Percentiles rank a stretch among this genome's conserved stretches.
Evolutionary conservation across 2,329 filamentous ascomycete species (phyloP).

Genomic region (Xylariales sp.): DNA sequence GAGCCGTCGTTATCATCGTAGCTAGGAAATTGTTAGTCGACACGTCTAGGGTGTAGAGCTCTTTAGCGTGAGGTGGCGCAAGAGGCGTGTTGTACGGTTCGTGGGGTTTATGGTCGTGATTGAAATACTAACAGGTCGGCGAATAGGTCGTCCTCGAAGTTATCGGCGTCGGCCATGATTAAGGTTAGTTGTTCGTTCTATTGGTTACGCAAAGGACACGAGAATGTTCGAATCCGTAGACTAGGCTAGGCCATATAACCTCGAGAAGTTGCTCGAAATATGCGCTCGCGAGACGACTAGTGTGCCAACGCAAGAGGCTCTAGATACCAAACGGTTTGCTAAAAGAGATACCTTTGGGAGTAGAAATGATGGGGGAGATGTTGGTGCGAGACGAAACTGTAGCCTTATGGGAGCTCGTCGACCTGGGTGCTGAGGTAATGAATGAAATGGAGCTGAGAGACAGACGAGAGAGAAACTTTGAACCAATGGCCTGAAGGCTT

Average conservation of each 20-base stretch:
- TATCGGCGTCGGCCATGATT: conserved; percentile 82
- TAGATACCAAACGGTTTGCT: not conserved
- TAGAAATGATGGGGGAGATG: conserved; percentile 25
- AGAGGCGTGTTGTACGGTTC: not conserved
- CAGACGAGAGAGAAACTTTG: conserved; percentile 30
- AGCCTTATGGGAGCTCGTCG: conserved; percentile 32
- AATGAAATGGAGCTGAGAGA: conserved; percentile 24
- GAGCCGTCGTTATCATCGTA: conserved; percentile 75
- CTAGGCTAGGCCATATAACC: not conserved
- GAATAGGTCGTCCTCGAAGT: conserved; percentile 93
- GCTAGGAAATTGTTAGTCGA: conserved; percentile 52
- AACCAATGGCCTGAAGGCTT: conserved; percentile 42
- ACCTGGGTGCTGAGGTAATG: conserved; percentile 39
- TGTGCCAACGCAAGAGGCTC: not conserved
- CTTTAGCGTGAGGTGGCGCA: not conserved
- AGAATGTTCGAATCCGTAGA: conserved; percentile 2
- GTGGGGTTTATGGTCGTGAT: not conserved
- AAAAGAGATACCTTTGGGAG: not conserved
- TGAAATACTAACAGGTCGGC: conserved; percentile 82
- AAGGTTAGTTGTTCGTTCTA: conserved; percentile 20
- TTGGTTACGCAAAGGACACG: conserved; percentile 15
- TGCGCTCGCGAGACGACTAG: not conserved
- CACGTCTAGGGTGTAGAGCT: not conserved
- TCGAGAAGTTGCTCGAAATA: not conserved
- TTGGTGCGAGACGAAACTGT: conserved; percentile 39